Evolutionary conservation across 1,139 yeast species (phyloP), one percentile per base, ranked within the genome.

Genomic region (Hemisphaericaspora lyxosophila): DNA sequence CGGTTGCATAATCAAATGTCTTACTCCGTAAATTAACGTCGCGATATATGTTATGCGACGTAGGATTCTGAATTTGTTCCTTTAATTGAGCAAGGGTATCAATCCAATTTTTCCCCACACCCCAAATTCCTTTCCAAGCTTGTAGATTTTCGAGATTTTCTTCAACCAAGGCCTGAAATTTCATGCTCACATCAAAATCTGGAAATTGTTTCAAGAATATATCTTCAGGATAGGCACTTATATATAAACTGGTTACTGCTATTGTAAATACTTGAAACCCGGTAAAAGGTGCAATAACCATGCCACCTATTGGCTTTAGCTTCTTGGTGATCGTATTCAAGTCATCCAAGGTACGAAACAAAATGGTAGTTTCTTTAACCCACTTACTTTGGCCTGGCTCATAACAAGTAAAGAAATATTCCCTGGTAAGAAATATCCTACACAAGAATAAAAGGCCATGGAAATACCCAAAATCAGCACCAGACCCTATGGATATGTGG

Each of bases 241-340:
- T 54, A 34, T 60, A 65, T 17, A 63, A 49, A 18, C 64, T 51
- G 0, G 69, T 64, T 3, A 62, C 59, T 3, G 66, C 62, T 12
- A 57, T 51, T 7, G 69, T 64, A 45, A 61, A 64, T 2, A 64
- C 60, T 41, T 64, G 64, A 43, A 65, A 64, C 2, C 68, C 67
- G 3, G 70, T 61, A 42, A 64, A 64, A 11, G 70, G 70, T 2
- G 70, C 69, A 27, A 63, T 54, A 5, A 65, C 68, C 63, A 65
- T 60, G 40, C 55, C 45, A 39, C 60, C 54, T 16, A 54, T 50
- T 3, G 58, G 54, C 14, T 55, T 49, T 23, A 64, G 46, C 2
- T 52, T 49, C 20, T 46, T 47, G 5, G 61, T 52, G 26, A 64
- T 41, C 15, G 42, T 47, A 18, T 64, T 50, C 27, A 58, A 46